phyloP scores from a whole-genome alignment of 768 basidiomycete genomes.

The Lactarius hengduanensis region DNA sequence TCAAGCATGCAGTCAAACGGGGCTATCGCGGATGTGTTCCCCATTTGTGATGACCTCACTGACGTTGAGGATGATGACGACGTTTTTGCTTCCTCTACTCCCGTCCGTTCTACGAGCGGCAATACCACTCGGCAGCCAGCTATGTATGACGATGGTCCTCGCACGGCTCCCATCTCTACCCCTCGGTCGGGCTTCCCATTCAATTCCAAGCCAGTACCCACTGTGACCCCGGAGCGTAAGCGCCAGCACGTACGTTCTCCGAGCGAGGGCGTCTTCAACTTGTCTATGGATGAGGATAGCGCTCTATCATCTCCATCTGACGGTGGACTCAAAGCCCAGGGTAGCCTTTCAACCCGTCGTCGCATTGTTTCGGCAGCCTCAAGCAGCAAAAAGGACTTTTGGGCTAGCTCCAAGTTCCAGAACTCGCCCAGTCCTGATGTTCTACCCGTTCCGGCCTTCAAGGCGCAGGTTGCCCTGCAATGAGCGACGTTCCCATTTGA shows the following conservation, averaged over 20 bases:
- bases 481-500: slow-evolving; percentile 20
- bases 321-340: slow-evolving; percentile 40
- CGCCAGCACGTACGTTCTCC: slow-evolving; percentile 54
- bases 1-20: slow-evolving; percentile 38
- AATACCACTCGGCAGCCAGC: slow-evolving; percentile 36
- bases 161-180: slow-evolving; percentile 50
- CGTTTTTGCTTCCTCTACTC: slow-evolving; percentile 51
- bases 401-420: slow-evolving; percentile 82
- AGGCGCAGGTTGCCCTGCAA: slow-evolving; percentile 30
- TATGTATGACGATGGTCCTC: slow-evolving; percentile 41
- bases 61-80: slow-evolving; percentile 41
- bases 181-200: slow-evolving; percentile 43
- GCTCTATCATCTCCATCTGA: slow-evolving; percentile 42
- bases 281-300: slow-evolving; percentile 69
- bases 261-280: slow-evolving; percentile 71
- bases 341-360: slow-evolving; percentile 31
- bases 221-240: slow-evolving; percentile 40
- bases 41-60: slow-evolving; percentile 71
- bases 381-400: slow-evolving; percentile 41
- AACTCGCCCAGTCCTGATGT: slow-evolving; percentile 85
- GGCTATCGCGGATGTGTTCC: slow-evolving; percentile 46
- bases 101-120: slow-evolving; percentile 40
- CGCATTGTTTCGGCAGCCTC: slow-evolving; percentile 25
- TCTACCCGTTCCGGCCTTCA: slow-evolving; percentile 65
- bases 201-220: slow-evolving; percentile 37